Base-by-base conservation (phyloP, 2,329 filamentous ascomycete species). In the Penicillium sp. region DNA sequence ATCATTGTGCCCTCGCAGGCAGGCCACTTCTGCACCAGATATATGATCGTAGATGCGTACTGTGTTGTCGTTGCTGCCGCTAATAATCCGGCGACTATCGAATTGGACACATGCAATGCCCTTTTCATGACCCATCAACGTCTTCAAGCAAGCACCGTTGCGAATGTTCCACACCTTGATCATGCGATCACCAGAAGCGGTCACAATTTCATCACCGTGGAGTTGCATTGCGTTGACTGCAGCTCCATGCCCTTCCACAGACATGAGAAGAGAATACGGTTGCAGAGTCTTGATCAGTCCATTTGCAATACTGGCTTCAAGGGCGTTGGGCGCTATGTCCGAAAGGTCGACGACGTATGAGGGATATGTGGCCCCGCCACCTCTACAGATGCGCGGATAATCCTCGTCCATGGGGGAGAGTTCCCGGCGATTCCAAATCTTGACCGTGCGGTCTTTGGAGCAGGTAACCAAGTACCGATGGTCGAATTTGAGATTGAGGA, bases 61-160 rank as follows among this genome's bases (percentile, higher is more conserved):
- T 35, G 93, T 91, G 66, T 95, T 90, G 68, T 98, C 93, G 60
- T 91, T 96, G 69, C 91, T 96, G 2, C 93, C 93, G 61, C 89
- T 96, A 44, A 98, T 89, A 55, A 98, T 95, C 18, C 93, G 83
- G 44, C 89, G 84, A 24, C 89, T 90, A 66, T 98, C 93, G 65
- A 93, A 97, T 70, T 98, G 92, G 13, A 98, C 91, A 67, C 93
- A 98, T 2, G 93, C 93, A 61, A 98, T 97, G 28, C 93, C 93
- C 68, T 98, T 98, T 55, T 82, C 83, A 63, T 98, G 93, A 1
- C 92, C 93, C 33, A 88, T 78, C 29, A 95, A 83, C 0, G 88
- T 95, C 61, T 87, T 83, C 39, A 81, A 78, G 67, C 88, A 92
- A 38, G 80, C 75, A 49, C 89, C 88, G 6, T 83, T 87, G 15